phyloP scores from a whole-genome alignment of 495 filamentous ascomycete species.

The Penicillium alfredii region DNA sequence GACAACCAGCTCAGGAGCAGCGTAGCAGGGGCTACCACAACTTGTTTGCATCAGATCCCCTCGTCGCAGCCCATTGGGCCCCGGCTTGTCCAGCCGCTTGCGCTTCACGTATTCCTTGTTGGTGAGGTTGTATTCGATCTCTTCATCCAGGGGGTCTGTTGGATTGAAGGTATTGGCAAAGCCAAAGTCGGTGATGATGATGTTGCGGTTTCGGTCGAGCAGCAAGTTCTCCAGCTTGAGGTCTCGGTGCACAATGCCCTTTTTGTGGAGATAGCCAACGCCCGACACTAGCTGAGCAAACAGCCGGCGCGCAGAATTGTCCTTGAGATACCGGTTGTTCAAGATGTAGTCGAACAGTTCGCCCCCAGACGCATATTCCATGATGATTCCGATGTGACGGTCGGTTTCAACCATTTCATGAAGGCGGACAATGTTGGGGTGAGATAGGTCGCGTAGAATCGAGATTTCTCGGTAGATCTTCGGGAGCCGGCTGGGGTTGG shows the following conservation, averaged over 20 bases:
- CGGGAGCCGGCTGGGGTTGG: conserved; percentile 78
- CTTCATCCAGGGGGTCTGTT: conserved; percentile 77
- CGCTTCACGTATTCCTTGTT: conserved; percentile 81
- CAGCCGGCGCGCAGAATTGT: conserved; percentile 78
- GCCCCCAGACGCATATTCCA: conserved; percentile 96
- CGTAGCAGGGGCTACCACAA: conserved; percentile 72
- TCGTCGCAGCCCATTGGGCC: conserved; percentile 80
- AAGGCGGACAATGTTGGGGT: conserved; percentile 94
- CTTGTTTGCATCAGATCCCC: conserved; percentile 55
- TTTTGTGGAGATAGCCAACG: conserved; percentile 97
- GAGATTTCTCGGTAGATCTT: conserved; percentile 97
- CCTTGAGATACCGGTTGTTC: conserved; percentile 92
- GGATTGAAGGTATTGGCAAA: conserved; percentile 98
- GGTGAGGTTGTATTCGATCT: conserved; percentile 79
- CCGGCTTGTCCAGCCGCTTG: conserved; percentile 67
- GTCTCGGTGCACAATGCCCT: conserved; percentile 97
- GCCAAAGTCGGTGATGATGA: conserved; percentile 99
- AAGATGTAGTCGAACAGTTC: conserved; percentile 98
- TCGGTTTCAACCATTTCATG: conserved; percentile 99
- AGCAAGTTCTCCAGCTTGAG: conserved; percentile 96
- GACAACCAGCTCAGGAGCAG: conserved; percentile 93
- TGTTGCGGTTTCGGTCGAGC: conserved; percentile 93
- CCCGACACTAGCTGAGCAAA: conserved; percentile 97
- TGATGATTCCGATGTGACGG: conserved; percentile 92
- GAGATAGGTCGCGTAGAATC: conserved; percentile 77